Evolutionary conservation across 1,139 yeast species (phyloP), one percentile per base, ranked within the genome.

Genomic region (Geotrichum macrosporum): DNA sequence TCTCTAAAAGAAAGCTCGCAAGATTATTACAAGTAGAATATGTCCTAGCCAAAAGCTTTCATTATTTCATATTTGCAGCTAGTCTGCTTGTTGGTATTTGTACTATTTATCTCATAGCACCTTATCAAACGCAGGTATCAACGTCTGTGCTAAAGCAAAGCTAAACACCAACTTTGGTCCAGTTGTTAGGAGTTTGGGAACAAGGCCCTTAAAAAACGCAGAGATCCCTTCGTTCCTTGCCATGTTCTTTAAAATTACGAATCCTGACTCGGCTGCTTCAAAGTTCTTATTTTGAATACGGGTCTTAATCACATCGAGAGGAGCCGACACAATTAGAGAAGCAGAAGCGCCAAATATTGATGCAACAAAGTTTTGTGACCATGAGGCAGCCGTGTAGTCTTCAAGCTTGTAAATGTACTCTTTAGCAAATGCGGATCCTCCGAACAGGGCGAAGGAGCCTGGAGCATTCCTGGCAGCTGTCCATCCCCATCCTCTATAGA

Each of bases 401-500:
- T 74, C 65, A 61, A 92, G 76, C 22, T 92, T 92, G 61, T 86
- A 81, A 53, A 92, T 78, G 71, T 87, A 94, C 70, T 92, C 98
- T 71, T 92, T 94, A 54, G 98, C 97, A 65, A 92, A 92, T 12
- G 99, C 96, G 64, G 92, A 87, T 71, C 97, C 99, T 57, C 99
- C 99, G 60, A 92, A 92, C 55, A 92, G 75, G 10, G 97, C 96
- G 64, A 92, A 92, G 1, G 96, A 87, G 49, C 99, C 99, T 32
- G 99, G 99, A 3, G 97, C 97, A 66, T 92, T 92, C 77, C 99
- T 82, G 44, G 99, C 99, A 59, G 95, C 95, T 52, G 99, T 92
- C 99, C 99, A 92, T 50, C 97, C 97, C 95, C 97, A 89, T 56
- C 99, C 99, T 66, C 96, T 78, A 74, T 92, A 92, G 61, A 92